These are phyloP conservation scores for Candida glaebosa DNA, from an alignment of 805 yeast genomes.

Conservation along the genomic window DNA sequence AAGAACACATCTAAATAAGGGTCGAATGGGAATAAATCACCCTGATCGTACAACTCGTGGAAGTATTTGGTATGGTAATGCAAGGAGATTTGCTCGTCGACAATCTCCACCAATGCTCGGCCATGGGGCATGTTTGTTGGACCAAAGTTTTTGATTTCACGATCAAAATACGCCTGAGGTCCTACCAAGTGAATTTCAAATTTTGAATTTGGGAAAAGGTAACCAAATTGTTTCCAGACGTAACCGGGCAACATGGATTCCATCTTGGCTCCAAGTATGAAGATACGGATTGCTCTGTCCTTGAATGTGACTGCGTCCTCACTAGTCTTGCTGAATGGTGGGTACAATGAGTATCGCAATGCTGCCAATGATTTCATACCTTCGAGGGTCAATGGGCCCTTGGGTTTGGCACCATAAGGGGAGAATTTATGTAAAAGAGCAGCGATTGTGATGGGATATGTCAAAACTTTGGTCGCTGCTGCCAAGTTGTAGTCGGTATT, in stretches of 20 bases:
- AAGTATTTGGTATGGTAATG: conserved; percentile 88
- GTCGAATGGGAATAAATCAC: conserved; percentile 96
- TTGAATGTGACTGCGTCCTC: conserved; percentile 58
- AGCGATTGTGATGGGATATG: conserved; percentile 89
- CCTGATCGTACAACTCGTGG: conserved; percentile 85
- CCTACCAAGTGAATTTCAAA: conserved; percentile 92
- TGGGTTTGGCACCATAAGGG: conserved; percentile 77
- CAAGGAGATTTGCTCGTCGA: conserved; percentile 70
- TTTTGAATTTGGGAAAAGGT: conserved; percentile 74
- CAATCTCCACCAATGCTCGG: conserved; percentile 66
- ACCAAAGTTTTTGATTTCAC: conserved; percentile 57
- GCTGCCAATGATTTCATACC: conserved; percentile 95
- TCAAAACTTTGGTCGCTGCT: conserved; percentile 89
- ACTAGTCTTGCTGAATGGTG: conserved; percentile 42
- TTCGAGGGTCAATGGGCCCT: conserved; percentile 85
- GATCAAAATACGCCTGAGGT: conserved; percentile 83
- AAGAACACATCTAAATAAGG: conserved; percentile 93
- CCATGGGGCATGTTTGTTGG: conserved; percentile 47
- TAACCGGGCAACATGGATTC: conserved; percentile 92
- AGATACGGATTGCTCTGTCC: conserved; percentile 86
- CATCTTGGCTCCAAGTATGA: conserved; percentile 86
- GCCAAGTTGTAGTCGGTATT: conserved; percentile 95
- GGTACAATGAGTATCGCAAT: conserved; percentile 82
- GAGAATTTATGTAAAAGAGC: conserved; percentile 78
- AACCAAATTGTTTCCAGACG: conserved; percentile 92